Evolutionary conservation across 768 basidiomycete genomes (phyloP), one percentile per base, ranked within the genome.

Genomic region (Cyathus striatus): DNA sequence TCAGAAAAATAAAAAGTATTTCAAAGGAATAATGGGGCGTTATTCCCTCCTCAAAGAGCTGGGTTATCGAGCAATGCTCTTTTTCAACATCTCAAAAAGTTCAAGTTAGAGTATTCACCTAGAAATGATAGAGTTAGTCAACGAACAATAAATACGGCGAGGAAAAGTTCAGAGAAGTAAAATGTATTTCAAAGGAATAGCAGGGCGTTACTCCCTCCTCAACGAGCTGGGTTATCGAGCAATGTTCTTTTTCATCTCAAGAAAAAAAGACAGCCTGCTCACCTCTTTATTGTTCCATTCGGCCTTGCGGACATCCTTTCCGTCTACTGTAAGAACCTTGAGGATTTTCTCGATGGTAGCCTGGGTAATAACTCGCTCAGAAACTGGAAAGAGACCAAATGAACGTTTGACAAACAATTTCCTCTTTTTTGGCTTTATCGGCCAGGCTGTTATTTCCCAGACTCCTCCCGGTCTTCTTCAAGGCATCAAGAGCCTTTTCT

Each of bases 201-300:
- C 69, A 82, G 83, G 83, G 86, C 84, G 86, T 89, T 86, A 88
- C 85, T 88, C 86, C 87, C 81, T 68, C 80, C 82, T 92, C 89
- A 72, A 87, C 74, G 90, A 92, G 90, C 90, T 92, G 90, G 85
- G 89, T 91, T 90, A 78, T 81, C 78, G 85, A 86, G 85, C 85
- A 61, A 42, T 52, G 78, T 84, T 84, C 84, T 87, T 86, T 86
- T 75, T 91, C 88, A 83, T 75, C 73, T 62, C 34, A 40, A 38
- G 27, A 42, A 49, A 16, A 3, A 41, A 38, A 12, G 36, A 46
- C 5, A 36, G 13, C 18, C 30, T 13, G 62, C 81, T 59, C 52
- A 86, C 95, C 89, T 99, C 96, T 79, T 97, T 98, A 64, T 90
- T 92, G 32, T 67, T 83, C 96, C 96, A 99, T 10, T 90, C 88